phyloP scores from a whole-genome alignment of 345 rosid species.

The Diplotaxis tenuifolia region DNA sequence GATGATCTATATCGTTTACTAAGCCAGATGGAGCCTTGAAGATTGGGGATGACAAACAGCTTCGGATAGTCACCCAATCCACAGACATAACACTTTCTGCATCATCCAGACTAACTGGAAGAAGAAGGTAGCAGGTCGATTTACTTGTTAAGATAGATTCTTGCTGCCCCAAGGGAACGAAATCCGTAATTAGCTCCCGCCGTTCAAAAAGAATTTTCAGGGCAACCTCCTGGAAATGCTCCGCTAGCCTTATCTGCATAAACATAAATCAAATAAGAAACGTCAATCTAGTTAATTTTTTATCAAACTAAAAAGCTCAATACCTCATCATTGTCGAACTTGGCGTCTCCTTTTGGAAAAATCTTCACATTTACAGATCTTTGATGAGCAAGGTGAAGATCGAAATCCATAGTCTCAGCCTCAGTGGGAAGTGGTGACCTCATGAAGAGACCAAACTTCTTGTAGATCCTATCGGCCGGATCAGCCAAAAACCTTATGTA shows the following conservation, averaged over 20 bases:
- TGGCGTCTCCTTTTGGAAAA: constrained; percentile 44
- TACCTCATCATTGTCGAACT: constrained; percentile 64
- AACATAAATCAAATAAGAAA: constrained; percentile 13
- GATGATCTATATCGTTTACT: constrained; percentile 34
- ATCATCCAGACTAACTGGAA: constrained; percentile 52
- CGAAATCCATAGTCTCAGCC: constrained; percentile 69
- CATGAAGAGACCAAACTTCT: constrained; percentile 71
- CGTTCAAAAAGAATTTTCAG: constrained; percentile 73
- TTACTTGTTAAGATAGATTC: constrained; percentile 39
- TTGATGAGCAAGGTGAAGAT: constrained; percentile 84
- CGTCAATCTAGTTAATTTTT: neutral
- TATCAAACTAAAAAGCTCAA: constrained; percentile 11
- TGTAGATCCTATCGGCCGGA: constrained; percentile 76
- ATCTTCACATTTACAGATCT: constrained; percentile 69
- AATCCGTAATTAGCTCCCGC: constrained; percentile 48
- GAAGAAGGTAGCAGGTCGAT: constrained; percentile 75
- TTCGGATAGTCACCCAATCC: constrained; percentile 63
- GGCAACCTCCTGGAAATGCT: constrained; percentile 74
- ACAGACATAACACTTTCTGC: constrained; percentile 39
- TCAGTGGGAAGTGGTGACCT: constrained; percentile 75
- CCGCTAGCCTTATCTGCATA: constrained; percentile 64
- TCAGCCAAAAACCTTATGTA: constrained; percentile 60
- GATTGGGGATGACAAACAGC: constrained; percentile 80
- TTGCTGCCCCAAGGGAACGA: constrained; percentile 55
- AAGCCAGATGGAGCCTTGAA: constrained; percentile 46